phyloP scores from a whole-genome alignment of 2,329 filamentous ascomycete species.

The Dothideomycetes sp. region DNA sequence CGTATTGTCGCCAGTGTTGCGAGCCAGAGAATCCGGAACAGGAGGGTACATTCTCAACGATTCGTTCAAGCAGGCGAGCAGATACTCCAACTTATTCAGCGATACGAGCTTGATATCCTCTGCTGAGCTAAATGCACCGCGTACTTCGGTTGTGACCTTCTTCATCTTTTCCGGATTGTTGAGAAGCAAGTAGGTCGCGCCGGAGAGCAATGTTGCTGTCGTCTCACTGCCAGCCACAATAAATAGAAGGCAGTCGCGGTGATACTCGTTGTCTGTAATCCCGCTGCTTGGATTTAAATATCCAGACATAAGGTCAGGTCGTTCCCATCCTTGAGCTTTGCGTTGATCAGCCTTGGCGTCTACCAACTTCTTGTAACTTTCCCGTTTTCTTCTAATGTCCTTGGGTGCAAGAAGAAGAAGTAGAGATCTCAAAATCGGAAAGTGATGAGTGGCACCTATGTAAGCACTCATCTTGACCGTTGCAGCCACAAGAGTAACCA shows the following conservation, averaged over 20 bases:
- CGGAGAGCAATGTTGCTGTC: conserved; percentile 39
- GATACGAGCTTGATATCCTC: conserved; percentile 20
- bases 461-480: conserved; percentile 21
- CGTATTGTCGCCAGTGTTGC: conserved; percentile 21
- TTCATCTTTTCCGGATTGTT: conserved; percentile 29
- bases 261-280: conserved; percentile 24
- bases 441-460: conserved; percentile 21
- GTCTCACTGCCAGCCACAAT: conserved; percentile 44
- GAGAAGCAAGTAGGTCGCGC: conserved; percentile 33
- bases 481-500: conserved; percentile 22
- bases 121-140: conserved; percentile 28
- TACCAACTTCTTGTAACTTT: conserved; percentile 19
- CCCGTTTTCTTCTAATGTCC: conserved; percentile 15
- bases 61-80: conserved; percentile 39
- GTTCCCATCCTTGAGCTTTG: conserved; percentile 22
- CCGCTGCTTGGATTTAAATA: conserved; percentile 5
- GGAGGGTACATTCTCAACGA: conserved; percentile 39
- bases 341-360: conserved; percentile 20
- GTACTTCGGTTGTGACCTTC: conserved; percentile 35
- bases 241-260: conserved; percentile 24
- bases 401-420: conserved; percentile 16
- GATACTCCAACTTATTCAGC: conserved; percentile 26
- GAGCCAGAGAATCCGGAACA: conserved; percentile 30
- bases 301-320: conserved; percentile 19
- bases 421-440: conserved; percentile 16